These are phyloP conservation scores for Rosa lucieae DNA, from an alignment of 306 rosid species.

Conservation along the genomic window DNA sequence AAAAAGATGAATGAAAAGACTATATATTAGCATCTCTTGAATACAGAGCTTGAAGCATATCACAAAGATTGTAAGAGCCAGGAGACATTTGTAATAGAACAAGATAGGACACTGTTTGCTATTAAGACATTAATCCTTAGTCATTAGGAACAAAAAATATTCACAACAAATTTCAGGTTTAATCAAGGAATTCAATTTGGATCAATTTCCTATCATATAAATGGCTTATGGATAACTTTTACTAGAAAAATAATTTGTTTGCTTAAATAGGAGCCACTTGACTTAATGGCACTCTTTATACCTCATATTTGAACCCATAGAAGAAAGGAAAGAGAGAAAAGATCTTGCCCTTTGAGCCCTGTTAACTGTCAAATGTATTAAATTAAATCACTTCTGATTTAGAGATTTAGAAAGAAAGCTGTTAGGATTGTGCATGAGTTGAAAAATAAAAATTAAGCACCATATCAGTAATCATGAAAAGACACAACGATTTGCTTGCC, in stretches of 20 bases:
- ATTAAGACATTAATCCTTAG: not conserved
- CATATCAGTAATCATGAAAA: slow-evolving; percentile 1
- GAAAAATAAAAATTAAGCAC: not conserved
- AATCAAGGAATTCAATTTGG: too few relatives aligned
- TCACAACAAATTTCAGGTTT: not conserved
- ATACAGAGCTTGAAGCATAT: not conserved
- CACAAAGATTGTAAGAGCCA: not conserved
- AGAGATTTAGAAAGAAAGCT: not conserved
- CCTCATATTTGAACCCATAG: too few relatives aligned
- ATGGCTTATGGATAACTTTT: too few relatives aligned
- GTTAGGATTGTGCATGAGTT: not conserved
- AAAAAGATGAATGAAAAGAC: not conserved
- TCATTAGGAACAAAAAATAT: not conserved
- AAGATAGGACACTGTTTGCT: not conserved
- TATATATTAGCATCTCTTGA: not conserved
- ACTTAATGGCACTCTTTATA: not conserved
- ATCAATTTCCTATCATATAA: too few relatives aligned
- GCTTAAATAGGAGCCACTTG: not conserved
- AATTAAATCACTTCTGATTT: too few relatives aligned
- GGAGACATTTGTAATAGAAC: not conserved
- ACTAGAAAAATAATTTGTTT: not conserved
- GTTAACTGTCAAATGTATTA: not conserved
- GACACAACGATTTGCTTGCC: not conserved
- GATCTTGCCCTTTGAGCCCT: not conserved
- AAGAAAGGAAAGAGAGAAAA: not conserved